These are phyloP conservation scores for Colletotrichum viniferum DNA, from an alignment of 2,329 filamentous ascomycete genomes.

Conservation along the genomic window DNA sequence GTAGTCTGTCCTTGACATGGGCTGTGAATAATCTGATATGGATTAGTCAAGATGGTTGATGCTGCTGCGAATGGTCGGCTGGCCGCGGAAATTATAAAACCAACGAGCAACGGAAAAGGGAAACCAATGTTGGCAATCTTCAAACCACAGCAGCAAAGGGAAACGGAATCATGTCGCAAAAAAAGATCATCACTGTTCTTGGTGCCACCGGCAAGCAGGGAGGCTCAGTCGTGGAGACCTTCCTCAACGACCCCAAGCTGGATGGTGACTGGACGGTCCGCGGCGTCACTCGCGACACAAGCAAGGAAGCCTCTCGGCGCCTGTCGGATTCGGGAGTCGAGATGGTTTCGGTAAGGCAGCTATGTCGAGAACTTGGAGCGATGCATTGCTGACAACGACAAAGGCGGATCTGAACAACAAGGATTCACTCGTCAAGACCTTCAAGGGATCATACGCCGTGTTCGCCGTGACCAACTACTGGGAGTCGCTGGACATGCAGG, in stretches of 20 bases:
- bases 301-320: conserved; percentile 45
- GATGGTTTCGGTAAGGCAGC: conserved; percentile 45
- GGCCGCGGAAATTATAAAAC: neutral
- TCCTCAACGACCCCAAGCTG: conserved; percentile 42
- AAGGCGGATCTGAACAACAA: conserved; percentile 55
- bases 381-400: neutral
- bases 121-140: neutral
- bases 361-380: fast-evolving
- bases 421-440: conserved; percentile 44
- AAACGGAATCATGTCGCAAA: conserved; percentile 2
- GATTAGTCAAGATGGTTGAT: fast-evolving
- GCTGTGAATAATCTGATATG: fast-evolving
- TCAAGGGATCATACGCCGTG: conserved; percentile 50
- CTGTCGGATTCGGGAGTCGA: conserved; percentile 52
- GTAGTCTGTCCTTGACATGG: neutral
- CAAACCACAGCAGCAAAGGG: neutral
- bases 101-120: neutral
- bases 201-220: conserved; percentile 67
- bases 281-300: conserved; percentile 58
- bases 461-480: conserved; percentile 59
- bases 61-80: fast-evolving
- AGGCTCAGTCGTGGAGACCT: conserved; percentile 53
- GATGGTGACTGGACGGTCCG: conserved; percentile 54
- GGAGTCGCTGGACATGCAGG: conserved; percentile 43
- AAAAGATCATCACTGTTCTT: conserved; percentile 58